Conservation (phyloP, 2,329 filamentous ascomycete species). For the Plectosphaerella cucumerina region DNA sequence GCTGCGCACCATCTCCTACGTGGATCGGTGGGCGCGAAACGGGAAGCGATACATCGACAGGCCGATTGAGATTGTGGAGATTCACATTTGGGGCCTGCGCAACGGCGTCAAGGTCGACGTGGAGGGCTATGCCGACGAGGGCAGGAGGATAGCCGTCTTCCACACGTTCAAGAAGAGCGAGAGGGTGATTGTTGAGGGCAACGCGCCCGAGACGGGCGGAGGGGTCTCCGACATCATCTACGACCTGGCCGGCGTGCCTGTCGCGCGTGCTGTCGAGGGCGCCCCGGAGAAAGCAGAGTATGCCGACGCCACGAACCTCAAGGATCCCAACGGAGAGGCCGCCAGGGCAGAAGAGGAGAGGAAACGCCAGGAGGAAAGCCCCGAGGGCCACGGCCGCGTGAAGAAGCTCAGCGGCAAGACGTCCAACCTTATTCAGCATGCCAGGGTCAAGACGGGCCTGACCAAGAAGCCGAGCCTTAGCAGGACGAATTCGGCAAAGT, state of each 20-base stretch:
- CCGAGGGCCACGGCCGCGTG: neutral
- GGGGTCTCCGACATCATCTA: constrained; percentile 48
- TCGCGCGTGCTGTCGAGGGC: constrained; percentile 3
- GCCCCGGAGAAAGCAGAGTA: constrained; percentile 16
- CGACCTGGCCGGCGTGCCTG: constrained; percentile 42
- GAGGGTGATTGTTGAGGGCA: constrained; percentile 61
- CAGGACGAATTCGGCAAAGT: constrained; percentile 2
- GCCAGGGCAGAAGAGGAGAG: neutral
- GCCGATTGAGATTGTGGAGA: constrained; percentile 77
- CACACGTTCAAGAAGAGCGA: constrained; percentile 77
- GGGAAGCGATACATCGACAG: constrained; percentile 79
- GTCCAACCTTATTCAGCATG: constrained; percentile 25
- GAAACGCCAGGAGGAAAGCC: neutral
- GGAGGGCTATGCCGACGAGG: constrained; percentile 83
- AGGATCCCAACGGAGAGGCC: constrained; percentile 7
- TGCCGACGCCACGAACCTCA: constrained; percentile 13
- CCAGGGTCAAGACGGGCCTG: constrained; percentile 1
- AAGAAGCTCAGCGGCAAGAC: constrained; percentile 13
- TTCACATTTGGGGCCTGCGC: constrained; percentile 85
- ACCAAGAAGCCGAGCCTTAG: neutral
- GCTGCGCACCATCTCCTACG: constrained; percentile 80
- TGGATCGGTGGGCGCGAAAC: constrained; percentile 75
- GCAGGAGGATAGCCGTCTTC: constrained; percentile 77
- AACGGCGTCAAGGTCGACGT: constrained; percentile 85
- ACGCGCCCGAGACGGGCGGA: constrained; percentile 43